These are phyloP conservation scores for Epichloe sylvatica DNA, from an alignment of 2,329 filamentous ascomycete genomes.

Conservation along the genomic window DNA sequence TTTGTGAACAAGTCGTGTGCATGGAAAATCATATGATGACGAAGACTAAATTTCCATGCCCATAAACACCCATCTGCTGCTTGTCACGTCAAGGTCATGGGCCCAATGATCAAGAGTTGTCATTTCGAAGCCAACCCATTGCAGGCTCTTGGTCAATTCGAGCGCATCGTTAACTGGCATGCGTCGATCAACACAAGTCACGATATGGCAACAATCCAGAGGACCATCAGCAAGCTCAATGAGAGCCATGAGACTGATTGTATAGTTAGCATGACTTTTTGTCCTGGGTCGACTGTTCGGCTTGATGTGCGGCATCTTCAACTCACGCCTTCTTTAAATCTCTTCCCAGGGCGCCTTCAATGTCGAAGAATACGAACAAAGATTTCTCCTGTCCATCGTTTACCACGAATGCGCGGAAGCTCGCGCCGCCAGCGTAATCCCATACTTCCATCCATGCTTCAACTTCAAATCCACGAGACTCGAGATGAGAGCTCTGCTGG, in stretches of 20 bases:
- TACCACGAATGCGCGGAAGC: constrained; percentile 75
- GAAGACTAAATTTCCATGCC: constrained; percentile 62
- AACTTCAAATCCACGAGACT: constrained; percentile 24
- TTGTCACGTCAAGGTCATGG: constrained; percentile 49
- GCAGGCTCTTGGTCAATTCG: constrained; percentile 63
- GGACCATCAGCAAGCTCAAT: constrained; percentile 74
- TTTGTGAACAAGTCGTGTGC: not conserved
- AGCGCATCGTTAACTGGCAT: constrained; percentile 48
- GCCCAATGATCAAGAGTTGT: constrained; percentile 68
- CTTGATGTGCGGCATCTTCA: not conserved
- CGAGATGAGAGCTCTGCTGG: constrained; percentile 14
- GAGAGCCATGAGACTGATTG: constrained; percentile 62
- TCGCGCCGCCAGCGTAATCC: constrained; percentile 73
- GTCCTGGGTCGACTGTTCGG: not conserved
- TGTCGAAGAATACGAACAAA: constrained; percentile 80
- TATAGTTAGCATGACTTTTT: constrained; percentile 4
- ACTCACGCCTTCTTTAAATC: constrained; percentile 81
- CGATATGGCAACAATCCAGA: constrained; percentile 61
- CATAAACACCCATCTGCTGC: constrained; percentile 72
- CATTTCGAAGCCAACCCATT: constrained; percentile 86
- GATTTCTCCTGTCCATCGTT: constrained; percentile 56
- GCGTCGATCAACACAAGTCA: constrained; percentile 67
- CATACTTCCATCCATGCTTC: constrained; percentile 62
- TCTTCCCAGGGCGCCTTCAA: constrained; percentile 49
- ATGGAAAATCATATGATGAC: not conserved